These are phyloP conservation scores for Plectosphaerella plurivora DNA, from an alignment of 2,329 filamentous ascomycete genomes.

Conservation along the genomic window DNA sequence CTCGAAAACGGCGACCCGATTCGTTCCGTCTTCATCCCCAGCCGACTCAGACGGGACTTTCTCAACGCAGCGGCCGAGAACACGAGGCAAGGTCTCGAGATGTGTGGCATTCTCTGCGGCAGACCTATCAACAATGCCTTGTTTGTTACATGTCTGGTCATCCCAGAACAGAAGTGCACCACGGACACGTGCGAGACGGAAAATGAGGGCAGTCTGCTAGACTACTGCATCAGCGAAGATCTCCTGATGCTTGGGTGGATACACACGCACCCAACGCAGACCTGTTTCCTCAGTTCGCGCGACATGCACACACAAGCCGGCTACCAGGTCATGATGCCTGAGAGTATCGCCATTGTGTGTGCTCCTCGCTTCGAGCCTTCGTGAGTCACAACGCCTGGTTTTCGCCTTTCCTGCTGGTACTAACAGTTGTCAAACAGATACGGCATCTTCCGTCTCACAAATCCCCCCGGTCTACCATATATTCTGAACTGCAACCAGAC, in stretches of 20 bases:
- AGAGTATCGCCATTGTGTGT: conserved; percentile 96
- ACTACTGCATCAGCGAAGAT: conserved; percentile 82
- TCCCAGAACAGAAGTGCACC: conserved; percentile 86
- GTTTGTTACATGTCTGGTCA: conserved; percentile 82
- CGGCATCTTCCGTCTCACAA: conserved; percentile 88
- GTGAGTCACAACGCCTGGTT: conserved; percentile 41
- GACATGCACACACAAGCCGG: conserved; percentile 92
- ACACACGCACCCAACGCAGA: conserved; percentile 93
- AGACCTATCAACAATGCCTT: conserved; percentile 88
- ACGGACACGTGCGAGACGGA: conserved; percentile 93
- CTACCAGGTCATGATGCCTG: conserved; percentile 94
- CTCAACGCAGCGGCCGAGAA: conserved; percentile 70
- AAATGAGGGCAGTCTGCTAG: conserved; percentile 79
- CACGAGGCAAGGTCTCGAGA: conserved; percentile 79
- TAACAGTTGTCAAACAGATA: conserved; percentile 48
- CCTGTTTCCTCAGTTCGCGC: conserved; percentile 94
- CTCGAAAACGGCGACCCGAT: conserved; percentile 86
- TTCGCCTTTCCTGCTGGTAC: background rate
- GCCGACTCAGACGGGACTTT: conserved; percentile 68
- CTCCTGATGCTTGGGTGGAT: conserved; percentile 93
- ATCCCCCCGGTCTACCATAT: conserved; percentile 85
- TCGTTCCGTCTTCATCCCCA: conserved; percentile 82
- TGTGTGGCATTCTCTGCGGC: conserved; percentile 90
- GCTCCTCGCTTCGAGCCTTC: conserved; percentile 75
- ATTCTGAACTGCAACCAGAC: conserved; percentile 74